phyloP scores from a whole-genome alignment of 768 basidiomycete genomes.

The Calocybe gangraenosa region DNA sequence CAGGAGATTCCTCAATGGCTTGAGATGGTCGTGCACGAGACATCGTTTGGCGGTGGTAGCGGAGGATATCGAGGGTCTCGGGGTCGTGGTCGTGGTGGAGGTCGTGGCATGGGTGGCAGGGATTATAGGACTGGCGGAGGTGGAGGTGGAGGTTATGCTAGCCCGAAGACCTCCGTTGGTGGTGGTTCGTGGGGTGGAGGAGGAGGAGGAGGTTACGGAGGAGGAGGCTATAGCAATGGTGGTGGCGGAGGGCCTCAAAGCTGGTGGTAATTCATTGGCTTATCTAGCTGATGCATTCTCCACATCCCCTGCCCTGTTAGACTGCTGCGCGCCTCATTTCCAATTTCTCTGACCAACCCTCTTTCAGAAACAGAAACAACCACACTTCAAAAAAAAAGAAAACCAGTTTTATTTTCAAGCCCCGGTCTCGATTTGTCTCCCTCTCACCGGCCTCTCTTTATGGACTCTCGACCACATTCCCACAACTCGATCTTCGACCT shows the following conservation, averaged over 20 bases:
- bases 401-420: no score
- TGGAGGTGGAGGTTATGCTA: constrained; percentile 22
- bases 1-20: constrained; percentile 93
- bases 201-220: constrained; percentile 20
- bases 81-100: constrained; percentile 56
- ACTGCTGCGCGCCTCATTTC: constrained; percentile 14
- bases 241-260: constrained; percentile 24
- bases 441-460: neutral
- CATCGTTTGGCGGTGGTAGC: constrained; percentile 61
- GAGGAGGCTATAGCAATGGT: constrained; percentile 24
- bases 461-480: constrained; percentile 4
- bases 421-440: no score
- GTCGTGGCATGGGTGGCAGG: constrained; percentile 41
- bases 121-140: constrained; percentile 40
- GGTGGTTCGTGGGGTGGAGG: constrained; percentile 25
- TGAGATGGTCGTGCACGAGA: constrained; percentile 80
- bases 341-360: constrained; percentile 7
- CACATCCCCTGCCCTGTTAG: neutral
- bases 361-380: constrained; percentile 28
- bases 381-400: constrained; percentile 13
- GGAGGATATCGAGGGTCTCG: constrained; percentile 42
- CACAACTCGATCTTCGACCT: constrained; percentile 30
- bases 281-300: neutral
- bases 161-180: constrained; percentile 26
- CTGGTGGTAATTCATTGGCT: constrained; percentile 37